Percentiles rank a stretch among this genome's conserved stretches.
Evolutionary conservation across 1,284 basidiomycete genomes (phyloP).

Genomic region (Rugiboletus extremiorientalis): DNA sequence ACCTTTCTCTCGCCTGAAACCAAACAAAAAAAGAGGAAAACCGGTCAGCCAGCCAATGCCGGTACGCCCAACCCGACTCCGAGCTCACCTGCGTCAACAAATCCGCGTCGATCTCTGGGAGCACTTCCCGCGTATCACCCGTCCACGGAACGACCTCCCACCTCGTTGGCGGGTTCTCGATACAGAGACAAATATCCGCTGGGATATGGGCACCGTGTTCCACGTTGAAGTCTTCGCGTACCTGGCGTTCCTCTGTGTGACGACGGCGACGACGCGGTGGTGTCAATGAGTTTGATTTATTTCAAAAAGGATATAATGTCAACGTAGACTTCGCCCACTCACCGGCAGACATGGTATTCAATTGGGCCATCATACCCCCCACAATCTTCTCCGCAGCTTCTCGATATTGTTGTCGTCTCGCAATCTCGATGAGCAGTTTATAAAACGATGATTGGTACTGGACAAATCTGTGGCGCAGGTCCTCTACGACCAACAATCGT

Average conservation of each 20-base stretch:
- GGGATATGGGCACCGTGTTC: slow-evolving; percentile 72
- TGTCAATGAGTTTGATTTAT: no score
- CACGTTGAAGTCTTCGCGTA: slow-evolving; percentile 65
- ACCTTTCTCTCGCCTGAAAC: slow-evolving; percentile 25
- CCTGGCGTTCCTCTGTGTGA: slow-evolving; percentile 59
- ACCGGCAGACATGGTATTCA: slow-evolving; percentile 67
- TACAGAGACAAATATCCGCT: slow-evolving; percentile 71
- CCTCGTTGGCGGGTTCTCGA: slow-evolving; percentile 67
- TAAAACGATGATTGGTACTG: slow-evolving; percentile 70
- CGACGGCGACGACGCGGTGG: no score
- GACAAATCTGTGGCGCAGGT: slow-evolving; percentile 62
- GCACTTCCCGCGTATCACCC: slow-evolving; percentile 51
- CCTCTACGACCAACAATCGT: slow-evolving; percentile 58
- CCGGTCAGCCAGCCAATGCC: background rate
- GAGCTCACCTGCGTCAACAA: slow-evolving; percentile 53
- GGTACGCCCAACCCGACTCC: no score
- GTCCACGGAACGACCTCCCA: slow-evolving; percentile 62
- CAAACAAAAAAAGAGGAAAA: no score
- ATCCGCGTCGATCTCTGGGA: slow-evolving; percentile 61
- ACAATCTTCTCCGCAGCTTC: slow-evolving; percentile 65
- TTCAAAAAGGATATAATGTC: no score
- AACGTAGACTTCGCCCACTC: slow-evolving; percentile 14
- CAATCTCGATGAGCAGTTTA: slow-evolving; percentile 69
- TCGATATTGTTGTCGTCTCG: slow-evolving; percentile 62
- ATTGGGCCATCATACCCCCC: slow-evolving; percentile 58